Evolutionary conservation across 73 alveolate species (phyloP).

Genomic region (Tetrahymena malaccensis): DNA sequence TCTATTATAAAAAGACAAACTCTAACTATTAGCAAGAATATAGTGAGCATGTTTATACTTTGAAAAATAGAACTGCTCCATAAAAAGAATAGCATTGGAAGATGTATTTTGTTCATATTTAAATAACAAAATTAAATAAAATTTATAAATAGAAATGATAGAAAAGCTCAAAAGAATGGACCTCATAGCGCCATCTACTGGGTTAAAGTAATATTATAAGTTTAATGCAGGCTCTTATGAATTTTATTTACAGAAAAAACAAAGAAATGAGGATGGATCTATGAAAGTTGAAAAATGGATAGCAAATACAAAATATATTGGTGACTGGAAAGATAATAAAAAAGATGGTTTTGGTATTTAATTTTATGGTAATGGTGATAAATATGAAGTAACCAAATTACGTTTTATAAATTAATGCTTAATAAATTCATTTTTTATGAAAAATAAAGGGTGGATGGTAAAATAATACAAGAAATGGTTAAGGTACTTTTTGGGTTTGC

Average conservation of each 20-base stretch:
- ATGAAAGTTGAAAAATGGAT: slow-evolving; percentile 85
- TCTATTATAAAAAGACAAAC: background rate
- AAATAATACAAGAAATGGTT: slow-evolving; percentile 69
- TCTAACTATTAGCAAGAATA: background rate
- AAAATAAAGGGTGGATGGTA: background rate
- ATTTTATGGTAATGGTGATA: slow-evolving; percentile 74
- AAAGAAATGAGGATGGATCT: slow-evolving; percentile 84
- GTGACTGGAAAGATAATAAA: slow-evolving; percentile 81
- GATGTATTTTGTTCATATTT: background rate
- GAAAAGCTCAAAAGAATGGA: slow-evolving; percentile 91
- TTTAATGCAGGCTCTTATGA: background rate
- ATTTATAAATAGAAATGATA: slow-evolving; percentile 33
- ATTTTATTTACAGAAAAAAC: slow-evolving; percentile 38
- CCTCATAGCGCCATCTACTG: slow-evolving; percentile 87
- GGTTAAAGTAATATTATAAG: slow-evolving; percentile 63
- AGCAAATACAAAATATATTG: slow-evolving; percentile 62
- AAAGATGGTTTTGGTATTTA: slow-evolving; percentile 85
- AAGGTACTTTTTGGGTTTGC: slow-evolving; percentile 86
- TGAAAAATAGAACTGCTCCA: background rate
- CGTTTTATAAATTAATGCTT: no score
- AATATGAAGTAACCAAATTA: slow-evolving; percentile 62
- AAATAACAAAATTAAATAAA: background rate
- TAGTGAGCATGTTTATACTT: background rate
- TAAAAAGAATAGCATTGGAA: background rate
- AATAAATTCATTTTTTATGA: background rate